Evolutionary conservation across 2,329 filamentous ascomycete species (phyloP).

Genomic region (Samsoniella hepiali): DNA sequence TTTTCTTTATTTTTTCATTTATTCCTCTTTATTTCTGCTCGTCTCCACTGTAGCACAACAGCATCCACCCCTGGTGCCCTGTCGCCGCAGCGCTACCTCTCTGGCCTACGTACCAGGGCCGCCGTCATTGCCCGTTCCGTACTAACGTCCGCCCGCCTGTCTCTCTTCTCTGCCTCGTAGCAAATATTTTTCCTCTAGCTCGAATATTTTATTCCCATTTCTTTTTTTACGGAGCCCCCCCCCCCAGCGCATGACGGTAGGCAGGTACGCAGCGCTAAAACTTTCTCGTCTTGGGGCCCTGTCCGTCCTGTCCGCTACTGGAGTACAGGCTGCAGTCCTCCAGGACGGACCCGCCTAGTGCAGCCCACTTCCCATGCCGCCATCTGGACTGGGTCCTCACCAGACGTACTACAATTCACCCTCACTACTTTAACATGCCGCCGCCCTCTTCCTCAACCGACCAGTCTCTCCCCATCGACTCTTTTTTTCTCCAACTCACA

Average conservation of each 20-base stretch:
- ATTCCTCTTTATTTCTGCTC: not conserved
- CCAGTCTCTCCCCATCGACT: not conserved
- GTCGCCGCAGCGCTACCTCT: not conserved
- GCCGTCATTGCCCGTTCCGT: constrained; percentile 1
- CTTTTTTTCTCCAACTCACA: not conserved
- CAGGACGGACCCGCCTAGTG: not conserved
- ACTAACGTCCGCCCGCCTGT: not conserved
- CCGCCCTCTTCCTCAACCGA: constrained; percentile 13
- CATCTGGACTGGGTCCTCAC: not conserved
- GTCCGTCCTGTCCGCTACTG: not conserved
- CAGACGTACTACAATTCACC: not conserved
- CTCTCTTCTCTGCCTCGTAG: not conserved
- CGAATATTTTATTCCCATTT: not conserved
- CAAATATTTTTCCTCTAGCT: not conserved
- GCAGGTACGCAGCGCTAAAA: constrained; percentile 19
- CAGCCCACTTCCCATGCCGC: constrained; percentile 15
- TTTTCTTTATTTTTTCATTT: not conserved
- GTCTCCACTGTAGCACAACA: not conserved
- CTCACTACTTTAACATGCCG: constrained; percentile 15
- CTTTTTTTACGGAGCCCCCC: not conserved
- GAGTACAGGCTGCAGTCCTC: not conserved
- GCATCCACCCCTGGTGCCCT: not conserved
- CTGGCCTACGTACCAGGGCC: not conserved
- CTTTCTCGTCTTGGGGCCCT: constrained; percentile 7
- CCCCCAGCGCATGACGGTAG: constrained; percentile 13